Evolutionary conservation across 768 basidiomycete genomes (phyloP).

Genomic region (Strobilomyces echinocephalus): DNA sequence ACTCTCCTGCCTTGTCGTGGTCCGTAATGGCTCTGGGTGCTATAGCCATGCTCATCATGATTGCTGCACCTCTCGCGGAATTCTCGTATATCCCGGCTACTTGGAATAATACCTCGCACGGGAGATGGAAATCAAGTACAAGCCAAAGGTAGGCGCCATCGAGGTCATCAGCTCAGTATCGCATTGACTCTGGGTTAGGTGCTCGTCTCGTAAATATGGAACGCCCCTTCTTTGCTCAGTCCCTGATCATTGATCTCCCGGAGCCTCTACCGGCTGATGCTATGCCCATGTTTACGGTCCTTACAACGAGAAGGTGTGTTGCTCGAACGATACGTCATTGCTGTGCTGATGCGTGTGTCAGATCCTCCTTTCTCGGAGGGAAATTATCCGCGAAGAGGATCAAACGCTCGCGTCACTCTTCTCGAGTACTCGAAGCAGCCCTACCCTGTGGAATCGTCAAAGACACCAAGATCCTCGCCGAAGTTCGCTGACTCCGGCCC

Average conservation of each 20-base stretch:
- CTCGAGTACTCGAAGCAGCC: slow-evolving; percentile 98
- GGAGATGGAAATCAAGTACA: slow-evolving; percentile 98
- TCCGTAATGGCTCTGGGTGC: slow-evolving; percentile 91
- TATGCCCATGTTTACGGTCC: slow-evolving; percentile 99
- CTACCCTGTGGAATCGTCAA: slow-evolving; percentile 95
- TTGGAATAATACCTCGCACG: slow-evolving; percentile 94
- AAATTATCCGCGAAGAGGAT: slow-evolving; percentile 98
- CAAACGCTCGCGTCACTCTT: slow-evolving; percentile 94
- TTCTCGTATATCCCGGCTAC: slow-evolving; percentile 98
- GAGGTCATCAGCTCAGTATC: neutral
- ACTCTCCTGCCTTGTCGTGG: slow-evolving; percentile 81
- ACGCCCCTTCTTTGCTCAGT: slow-evolving; percentile 98
- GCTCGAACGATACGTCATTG: neutral
- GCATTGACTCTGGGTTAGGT: slow-evolving; percentile 47
- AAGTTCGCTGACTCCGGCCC: too few species aligned
- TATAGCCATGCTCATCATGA: slow-evolving; percentile 95
- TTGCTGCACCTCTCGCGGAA: slow-evolving; percentile 87
- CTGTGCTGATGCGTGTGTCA: slow-evolving; percentile 25
- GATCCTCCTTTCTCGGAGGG: slow-evolving; percentile 93
- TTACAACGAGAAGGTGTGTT: slow-evolving; percentile 88
- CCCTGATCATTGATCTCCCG: slow-evolving; percentile 90
- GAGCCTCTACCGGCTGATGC: slow-evolving; percentile 93
- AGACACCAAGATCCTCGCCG: slow-evolving; percentile 98
- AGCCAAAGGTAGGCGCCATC: slow-evolving; percentile 77
- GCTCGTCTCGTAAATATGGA: slow-evolving; percentile 98